Base-by-base conservation (phyloP, 2,329 filamentous ascomycete species). In the Xylariaceae sp. region DNA sequence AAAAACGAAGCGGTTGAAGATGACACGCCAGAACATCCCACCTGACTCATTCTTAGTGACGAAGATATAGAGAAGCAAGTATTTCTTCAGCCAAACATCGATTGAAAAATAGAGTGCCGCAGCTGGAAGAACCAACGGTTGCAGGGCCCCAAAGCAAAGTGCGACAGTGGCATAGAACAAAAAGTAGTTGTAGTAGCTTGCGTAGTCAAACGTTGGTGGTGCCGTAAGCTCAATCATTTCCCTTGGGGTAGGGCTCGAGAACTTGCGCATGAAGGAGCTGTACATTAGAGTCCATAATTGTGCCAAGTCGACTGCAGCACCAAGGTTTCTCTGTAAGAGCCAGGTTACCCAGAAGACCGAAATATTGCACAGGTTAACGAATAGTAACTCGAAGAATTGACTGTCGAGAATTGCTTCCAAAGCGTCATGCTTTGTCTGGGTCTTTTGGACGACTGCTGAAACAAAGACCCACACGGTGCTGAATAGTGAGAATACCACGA, bases 161-260 rank as follows among this genome's bases (percentile, higher is more conserved):
- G 91, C 88, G 26, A 97, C 89, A 0, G 93, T 97, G 20, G 89
- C 81, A 75, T 97, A 99, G 75, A 91, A 99, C 24, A 97, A 79
- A 73, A 97, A 97, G 72, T 96, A 97, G 72, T 97, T 97, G 81
- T 97, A 99, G 75, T 97, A 97, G 64, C 85, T 91, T 53, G 94
- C 91, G 67, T 97, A 97, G 63, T 97, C 92, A 70, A 99, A 97
- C 0, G 90, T 80, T 2, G 91, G 92, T 1, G 94, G 94, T 3
- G 94, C 94, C 0, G 92, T 96, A 67, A 94, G 83, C 71, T 96
- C 91, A 62, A 97, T 97, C 62, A 94, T 78, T 70, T 96, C 88
- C 62, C 94, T 83, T 4, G 94, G 94, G 2, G 94, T 97, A 3
- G 93, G 93, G 57, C 85, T 88, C 21, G 90, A 82, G 65, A 97